Base-by-base conservation (phyloP, 805 yeast genomes). In the Teunomyces stri region DNA sequence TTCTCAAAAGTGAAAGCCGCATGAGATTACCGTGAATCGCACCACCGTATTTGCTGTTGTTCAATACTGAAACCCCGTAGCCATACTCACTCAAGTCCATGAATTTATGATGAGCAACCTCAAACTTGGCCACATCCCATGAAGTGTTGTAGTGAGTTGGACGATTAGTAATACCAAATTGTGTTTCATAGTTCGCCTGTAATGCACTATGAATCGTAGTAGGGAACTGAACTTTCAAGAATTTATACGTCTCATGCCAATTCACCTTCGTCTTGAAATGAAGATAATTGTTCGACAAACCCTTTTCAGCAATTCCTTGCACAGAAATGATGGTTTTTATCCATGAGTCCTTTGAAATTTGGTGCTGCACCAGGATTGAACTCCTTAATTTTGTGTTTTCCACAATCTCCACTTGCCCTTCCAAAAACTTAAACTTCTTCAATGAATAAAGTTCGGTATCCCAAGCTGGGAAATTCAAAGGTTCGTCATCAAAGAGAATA, bases 41-140 rank as follows among this genome's bases (percentile, higher is more conserved):
- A 55, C 89, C 95, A 6, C 99, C 99, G 61, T 89, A 92, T 65
- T 92, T 92, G 61, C 84, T 79, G 66, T 89, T 84, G 64, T 91
- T 92, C 58, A 92, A 62, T 13, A 92, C 69, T 0, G 95, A 77
- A 10, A 90, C 96, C 61, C 99, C 99, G 60, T 89, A 91, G 51
- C 79, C 80, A 64, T 74, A 80, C 59, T 89, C 98, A 21, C 96
- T 86, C 57, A 87, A 82, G 63, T 92, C 99, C 56, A 95, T 92
- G 69, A 89, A 92, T 61, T 88, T 88, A 66, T 94, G 99, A 59
- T 87, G 89, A 60, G 96, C 88, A 9, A 90, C 96, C 68, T 92
- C 99, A 65, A 92, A 92, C 64, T 90, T 91, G 48, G 98, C 98
- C 29, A 86, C 85, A 60, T 92, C 99, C 98, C 98, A 92, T 0